These are phyloP conservation scores for Aureobasidium sp. DNA, from an alignment of 2,329 filamentous ascomycete genomes.

Conservation along the genomic window DNA sequence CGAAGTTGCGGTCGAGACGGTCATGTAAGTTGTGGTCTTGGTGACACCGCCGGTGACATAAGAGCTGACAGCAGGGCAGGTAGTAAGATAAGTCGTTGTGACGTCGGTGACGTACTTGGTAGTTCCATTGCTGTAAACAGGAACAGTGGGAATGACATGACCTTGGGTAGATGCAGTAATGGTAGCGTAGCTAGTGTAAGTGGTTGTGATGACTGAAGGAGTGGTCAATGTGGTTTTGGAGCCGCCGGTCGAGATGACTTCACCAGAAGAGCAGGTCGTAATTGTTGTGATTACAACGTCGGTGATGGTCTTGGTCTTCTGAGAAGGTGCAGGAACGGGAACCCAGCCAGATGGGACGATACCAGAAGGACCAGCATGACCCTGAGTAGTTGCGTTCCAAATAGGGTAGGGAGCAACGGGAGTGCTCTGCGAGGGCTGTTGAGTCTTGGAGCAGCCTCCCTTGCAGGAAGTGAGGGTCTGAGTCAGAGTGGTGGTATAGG, in stretches of 20 bases:
- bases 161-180: conserved; percentile 1
- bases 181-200: not conserved
- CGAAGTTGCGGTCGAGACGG: not conserved
- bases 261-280: conserved; percentile 1
- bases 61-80: conserved; percentile 10
- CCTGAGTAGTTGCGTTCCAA: not conserved
- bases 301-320: not conserved
- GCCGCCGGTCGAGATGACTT: not conserved
- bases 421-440: not conserved
- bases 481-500: conserved; percentile 1
- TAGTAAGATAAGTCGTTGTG: conserved; percentile 11
- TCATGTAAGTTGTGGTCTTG: not conserved
- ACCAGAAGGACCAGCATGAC: not conserved
- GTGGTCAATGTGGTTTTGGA: not conserved
- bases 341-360: not conserved
- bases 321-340: not conserved
- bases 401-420: not conserved
- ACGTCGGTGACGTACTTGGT: not conserved
- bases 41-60: not conserved
- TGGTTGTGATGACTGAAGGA: not conserved
- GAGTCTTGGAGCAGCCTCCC: not conserved
- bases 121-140: not conserved
- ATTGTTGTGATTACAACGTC: not conserved
- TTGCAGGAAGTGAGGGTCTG: not conserved
- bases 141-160: not conserved